phyloP scores from a whole-genome alignment of 768 basidiomycete species.

The Tephrocybe sp. region DNA sequence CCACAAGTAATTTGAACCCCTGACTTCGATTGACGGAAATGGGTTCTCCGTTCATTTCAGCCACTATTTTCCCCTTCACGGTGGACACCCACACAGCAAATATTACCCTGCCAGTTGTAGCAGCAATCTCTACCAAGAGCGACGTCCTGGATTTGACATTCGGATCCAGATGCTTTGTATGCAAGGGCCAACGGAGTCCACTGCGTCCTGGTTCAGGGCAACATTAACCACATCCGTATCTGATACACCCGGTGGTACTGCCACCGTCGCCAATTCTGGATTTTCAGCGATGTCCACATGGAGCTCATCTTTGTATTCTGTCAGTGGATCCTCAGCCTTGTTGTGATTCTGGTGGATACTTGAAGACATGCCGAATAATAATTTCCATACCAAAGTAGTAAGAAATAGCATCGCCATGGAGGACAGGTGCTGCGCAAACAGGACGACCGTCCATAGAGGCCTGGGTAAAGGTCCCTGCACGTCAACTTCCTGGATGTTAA shows the following conservation, averaged over 20 bases:
- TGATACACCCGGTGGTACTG: too few species aligned
- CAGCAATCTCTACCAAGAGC: slow-evolving; percentile 18
- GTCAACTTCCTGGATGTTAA: too few species aligned
- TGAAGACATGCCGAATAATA: too few species aligned
- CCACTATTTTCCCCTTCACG: slow-evolving; percentile 10
- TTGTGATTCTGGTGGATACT: too few species aligned
- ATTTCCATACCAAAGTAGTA: too few species aligned
- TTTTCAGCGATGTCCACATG: too few species aligned
- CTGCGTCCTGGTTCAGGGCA: not conserved
- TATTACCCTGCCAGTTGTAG: slow-evolving; percentile 5
- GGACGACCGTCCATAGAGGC: not conserved
- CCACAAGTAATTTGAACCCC: slow-evolving; percentile 22
- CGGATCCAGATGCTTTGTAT: not conserved
- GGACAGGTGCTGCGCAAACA: not conserved
- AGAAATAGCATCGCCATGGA: too few species aligned
- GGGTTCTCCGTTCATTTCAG: slow-evolving; percentile 27
- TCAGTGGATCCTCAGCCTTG: too few species aligned
- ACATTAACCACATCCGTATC: not conserved
- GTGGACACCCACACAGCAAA: slow-evolving; percentile 16
- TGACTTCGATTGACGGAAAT: slow-evolving; percentile 17
- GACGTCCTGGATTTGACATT: not conserved
- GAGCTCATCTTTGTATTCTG: too few species aligned
- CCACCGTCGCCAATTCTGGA: too few species aligned
- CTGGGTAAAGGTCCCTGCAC: too few species aligned
- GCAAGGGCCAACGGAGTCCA: not conserved